These are phyloP conservation scores for Marasmius fiardii DNA, from an alignment of 1,284 basidiomycete species.

Conservation along the genomic window DNA sequence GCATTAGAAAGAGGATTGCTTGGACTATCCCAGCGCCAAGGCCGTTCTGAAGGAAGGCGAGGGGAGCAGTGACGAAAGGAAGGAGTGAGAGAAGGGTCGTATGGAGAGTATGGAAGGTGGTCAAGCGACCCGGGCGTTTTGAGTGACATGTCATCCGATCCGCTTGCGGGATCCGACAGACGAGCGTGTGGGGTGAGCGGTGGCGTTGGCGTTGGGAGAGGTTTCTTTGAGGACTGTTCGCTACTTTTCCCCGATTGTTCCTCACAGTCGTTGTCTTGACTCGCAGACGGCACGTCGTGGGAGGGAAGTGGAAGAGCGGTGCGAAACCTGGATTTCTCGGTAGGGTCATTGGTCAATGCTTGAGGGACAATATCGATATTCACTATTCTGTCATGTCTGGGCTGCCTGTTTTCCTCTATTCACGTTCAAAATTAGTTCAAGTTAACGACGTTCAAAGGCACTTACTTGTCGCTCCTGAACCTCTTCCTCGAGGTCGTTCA, in stretches of 20 bases:
- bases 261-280: background rate
- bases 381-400: slow-evolving; percentile 35
- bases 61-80: slow-evolving; percentile 72
- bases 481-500: slow-evolving; percentile 56
- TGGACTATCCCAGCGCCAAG: slow-evolving; percentile 73
- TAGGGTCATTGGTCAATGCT: slow-evolving; percentile 25
- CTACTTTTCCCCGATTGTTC: background rate
- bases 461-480: slow-evolving; percentile 41
- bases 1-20: slow-evolving; percentile 63
- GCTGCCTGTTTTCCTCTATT: slow-evolving; percentile 44
- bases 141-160: slow-evolving; percentile 18
- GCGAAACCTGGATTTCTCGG: slow-evolving; percentile 41
- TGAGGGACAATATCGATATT: slow-evolving; percentile 37
- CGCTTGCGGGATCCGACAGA: slow-evolving; percentile 27
- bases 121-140: slow-evolving; percentile 24
- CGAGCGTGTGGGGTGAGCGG: slow-evolving; percentile 35
- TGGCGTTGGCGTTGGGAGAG: slow-evolving; percentile 24
- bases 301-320: background rate
- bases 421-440: slow-evolving; percentile 10
- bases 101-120: slow-evolving; percentile 60
- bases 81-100: slow-evolving; percentile 67
- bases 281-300: background rate
- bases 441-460: background rate
- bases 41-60: slow-evolving; percentile 65
- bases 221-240: background rate